Conservation (phyloP, 2,329 filamentous ascomycete genomes). For the Didymella exigua region DNA sequence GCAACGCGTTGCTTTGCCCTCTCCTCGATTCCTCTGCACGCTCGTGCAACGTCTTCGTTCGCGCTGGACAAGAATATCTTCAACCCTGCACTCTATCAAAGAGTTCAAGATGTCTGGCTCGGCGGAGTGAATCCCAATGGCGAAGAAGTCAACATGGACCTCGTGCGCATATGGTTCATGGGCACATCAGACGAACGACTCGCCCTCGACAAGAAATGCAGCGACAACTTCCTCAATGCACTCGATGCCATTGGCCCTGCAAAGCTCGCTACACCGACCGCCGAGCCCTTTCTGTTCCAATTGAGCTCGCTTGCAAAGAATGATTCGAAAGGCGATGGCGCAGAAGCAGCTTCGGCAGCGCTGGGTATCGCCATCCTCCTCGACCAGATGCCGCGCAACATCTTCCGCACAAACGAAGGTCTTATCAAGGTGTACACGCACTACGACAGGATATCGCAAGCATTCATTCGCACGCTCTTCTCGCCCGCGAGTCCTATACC, state of each 20-base stretch:
- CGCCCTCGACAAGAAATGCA: slow-evolving; percentile 48
- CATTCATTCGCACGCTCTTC: slow-evolving; percentile 51
- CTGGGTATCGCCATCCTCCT: slow-evolving; percentile 63
- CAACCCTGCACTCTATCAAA: slow-evolving; percentile 47
- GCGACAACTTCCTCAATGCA: slow-evolving; percentile 41
- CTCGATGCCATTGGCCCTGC: slow-evolving; percentile 48
- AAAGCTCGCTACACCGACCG: slow-evolving; percentile 37
- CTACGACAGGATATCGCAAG: slow-evolving; percentile 62
- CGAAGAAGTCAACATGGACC: slow-evolving; percentile 27
- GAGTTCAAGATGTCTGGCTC: slow-evolving; percentile 50
- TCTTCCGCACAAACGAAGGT: slow-evolving; percentile 57
- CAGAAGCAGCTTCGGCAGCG: slow-evolving; percentile 43
- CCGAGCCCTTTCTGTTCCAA: slow-evolving; percentile 47
- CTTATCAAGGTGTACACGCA: slow-evolving; percentile 58
- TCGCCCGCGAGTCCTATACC: slow-evolving; percentile 24
- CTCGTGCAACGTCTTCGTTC: slow-evolving; percentile 42
- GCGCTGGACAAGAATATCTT: slow-evolving; percentile 49
- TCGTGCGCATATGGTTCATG: slow-evolving; percentile 48
- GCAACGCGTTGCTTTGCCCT: slow-evolving; percentile 11
- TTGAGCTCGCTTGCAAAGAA: slow-evolving; percentile 28
- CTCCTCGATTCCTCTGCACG: slow-evolving; percentile 4
- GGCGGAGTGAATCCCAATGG: slow-evolving; percentile 36
- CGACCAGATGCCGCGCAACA: slow-evolving; percentile 68
- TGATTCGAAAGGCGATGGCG: slow-evolving; percentile 26
- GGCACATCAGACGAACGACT: slow-evolving; percentile 40